These are phyloP conservation scores for Plasmopara muralis DNA, from an alignment of 352 stramenopile species.

Conservation along the genomic window DNA sequence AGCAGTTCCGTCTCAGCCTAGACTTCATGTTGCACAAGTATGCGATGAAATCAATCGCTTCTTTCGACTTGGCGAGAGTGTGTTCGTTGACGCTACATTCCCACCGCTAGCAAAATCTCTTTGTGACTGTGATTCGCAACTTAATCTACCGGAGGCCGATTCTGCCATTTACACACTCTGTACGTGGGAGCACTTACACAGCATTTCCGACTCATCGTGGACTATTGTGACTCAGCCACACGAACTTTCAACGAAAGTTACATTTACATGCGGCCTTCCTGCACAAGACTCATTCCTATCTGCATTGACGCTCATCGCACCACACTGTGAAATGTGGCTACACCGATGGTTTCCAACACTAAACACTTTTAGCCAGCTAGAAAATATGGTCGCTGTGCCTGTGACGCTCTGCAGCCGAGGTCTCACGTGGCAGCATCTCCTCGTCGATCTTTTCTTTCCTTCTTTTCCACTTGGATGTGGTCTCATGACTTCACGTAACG, in stretches of 20 bases:
- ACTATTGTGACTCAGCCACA: conserved; percentile 7
- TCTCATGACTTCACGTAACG: conserved; percentile 19
- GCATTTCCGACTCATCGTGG: conserved; percentile 23
- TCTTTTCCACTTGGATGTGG: conserved; percentile 29
- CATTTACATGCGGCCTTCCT: conserved; percentile 23
- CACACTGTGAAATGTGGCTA: conserved; percentile 18
- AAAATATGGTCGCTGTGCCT: conserved; percentile 8
- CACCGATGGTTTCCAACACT: conserved; percentile 18
- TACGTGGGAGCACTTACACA: conserved; percentile 27
- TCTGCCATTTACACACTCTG: conserved; percentile 17
- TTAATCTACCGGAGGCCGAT: conserved; percentile 13
- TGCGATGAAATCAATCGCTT: conserved; percentile 39
- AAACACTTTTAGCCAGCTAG: conserved; percentile 1
- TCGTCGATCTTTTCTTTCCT: conserved; percentile 45
- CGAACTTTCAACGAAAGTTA: conserved; percentile 1
- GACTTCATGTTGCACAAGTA: conserved; percentile 1
- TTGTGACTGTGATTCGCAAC: conserved; percentile 1
- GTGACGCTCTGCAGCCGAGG: conserved; percentile 26
- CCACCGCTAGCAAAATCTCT: conserved; percentile 11
- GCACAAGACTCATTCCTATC: conserved; percentile 28
- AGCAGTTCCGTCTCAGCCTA: conserved; percentile 3
- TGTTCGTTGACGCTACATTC: conserved; percentile 42
- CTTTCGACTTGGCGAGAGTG: conserved; percentile 16
- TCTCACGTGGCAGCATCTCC: conserved; percentile 25
- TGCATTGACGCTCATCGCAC: conserved; percentile 24